Base-by-base conservation (phyloP, 1,284 basidiomycete species). In the Caloboletus firmus region DNA sequence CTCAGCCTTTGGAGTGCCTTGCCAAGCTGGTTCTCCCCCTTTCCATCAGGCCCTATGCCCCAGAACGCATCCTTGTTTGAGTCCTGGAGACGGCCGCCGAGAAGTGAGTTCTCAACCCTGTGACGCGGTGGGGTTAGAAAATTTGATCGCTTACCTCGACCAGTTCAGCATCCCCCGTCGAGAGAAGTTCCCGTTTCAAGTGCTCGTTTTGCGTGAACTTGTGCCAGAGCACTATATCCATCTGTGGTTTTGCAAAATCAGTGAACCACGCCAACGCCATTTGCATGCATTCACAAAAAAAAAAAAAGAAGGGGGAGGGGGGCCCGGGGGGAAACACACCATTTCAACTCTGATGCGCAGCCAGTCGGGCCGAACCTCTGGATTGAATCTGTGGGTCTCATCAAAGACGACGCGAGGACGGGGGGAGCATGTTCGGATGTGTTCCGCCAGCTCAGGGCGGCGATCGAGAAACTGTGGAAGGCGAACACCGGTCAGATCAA, bases 1-100 rank as follows among this genome's bases (percentile, higher is more conserved):
- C 67, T 70, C 56, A 75, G 57, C 52, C 69, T 62, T 45, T 71
- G 62, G 52, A 75, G 62, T 48, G 73, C 73, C 59, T 71, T 74
- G 8, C 74, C 73, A 15, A 73, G 57, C 56, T 74, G 67, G 51
- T 75, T 75, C 51, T 63, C 59, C 34, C 71, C 73, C 57, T 68
- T 66, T 45, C 70, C 59, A 20, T 74, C 62, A 40, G 65, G 63
- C 44, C 74, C 74, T 51, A 73, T 50, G 36, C 73, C 73, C 71
- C 72, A 75, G 57, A 74, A 74, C 36, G 69, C 67, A 50, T 72
- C 71, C 56, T 72, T 70, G 62, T 63, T 69, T 1, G 73, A 74
- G 55, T 72, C 71, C 71, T 72, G 44, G 37, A 28, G 59, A 62
- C 35, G 55, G 53, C 41, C 44, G 41, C 52, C 62, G 53, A 58